phyloP scores from a whole-genome alignment of 1,139 yeast genomes.

The Suhomyces ambrosiae region DNA sequence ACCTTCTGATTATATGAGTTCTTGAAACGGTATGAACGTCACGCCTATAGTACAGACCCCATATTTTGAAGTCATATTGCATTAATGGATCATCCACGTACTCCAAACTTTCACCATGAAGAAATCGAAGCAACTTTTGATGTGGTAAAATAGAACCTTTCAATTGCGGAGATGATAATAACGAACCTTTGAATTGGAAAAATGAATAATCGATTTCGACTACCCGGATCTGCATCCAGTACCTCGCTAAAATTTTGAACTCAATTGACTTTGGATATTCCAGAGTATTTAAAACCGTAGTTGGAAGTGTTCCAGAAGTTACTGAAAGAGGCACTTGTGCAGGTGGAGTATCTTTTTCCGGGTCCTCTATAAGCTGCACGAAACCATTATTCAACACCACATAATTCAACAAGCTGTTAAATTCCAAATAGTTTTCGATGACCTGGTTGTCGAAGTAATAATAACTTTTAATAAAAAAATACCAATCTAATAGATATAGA shows the following conservation, averaged over 20 bases:
- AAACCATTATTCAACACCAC: conserved; percentile 31
- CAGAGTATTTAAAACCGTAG: background rate
- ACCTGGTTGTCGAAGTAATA: conserved; percentile 26
- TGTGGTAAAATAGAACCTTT: conserved; percentile 33
- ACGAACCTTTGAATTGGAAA: conserved; percentile 36
- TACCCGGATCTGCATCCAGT: conserved; percentile 35
- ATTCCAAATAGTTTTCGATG: conserved; percentile 35
- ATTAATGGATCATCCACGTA: conserved; percentile 17
- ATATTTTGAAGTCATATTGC: conserved; percentile 20
- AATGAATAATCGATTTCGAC: conserved; percentile 33
- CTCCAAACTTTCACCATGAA: conserved; percentile 21
- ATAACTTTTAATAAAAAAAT: conserved; percentile 29
- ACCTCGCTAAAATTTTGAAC: conserved; percentile 25
- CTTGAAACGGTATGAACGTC: conserved; percentile 18
- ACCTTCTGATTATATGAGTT: conserved; percentile 22
- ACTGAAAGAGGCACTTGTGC: background rate
- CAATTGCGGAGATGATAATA: conserved; percentile 32
- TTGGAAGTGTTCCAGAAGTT: background rate
- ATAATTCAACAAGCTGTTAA: conserved; percentile 31
- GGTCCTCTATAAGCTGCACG: conserved; percentile 25
- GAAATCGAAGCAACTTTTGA: conserved; percentile 17
- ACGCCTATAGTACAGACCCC: conserved; percentile 32
- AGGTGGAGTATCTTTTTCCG: conserved; percentile 10
- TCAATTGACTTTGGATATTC: conserved; percentile 19
- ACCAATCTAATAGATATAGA: conserved; percentile 33